A percentile compares a stretch with the other conserved stretches of the same genome.
These are phyloP conservation scores for Capsicum rhomboideum DNA, from an alignment of 257 asterid genomes.

Conservation along the genomic window DNA sequence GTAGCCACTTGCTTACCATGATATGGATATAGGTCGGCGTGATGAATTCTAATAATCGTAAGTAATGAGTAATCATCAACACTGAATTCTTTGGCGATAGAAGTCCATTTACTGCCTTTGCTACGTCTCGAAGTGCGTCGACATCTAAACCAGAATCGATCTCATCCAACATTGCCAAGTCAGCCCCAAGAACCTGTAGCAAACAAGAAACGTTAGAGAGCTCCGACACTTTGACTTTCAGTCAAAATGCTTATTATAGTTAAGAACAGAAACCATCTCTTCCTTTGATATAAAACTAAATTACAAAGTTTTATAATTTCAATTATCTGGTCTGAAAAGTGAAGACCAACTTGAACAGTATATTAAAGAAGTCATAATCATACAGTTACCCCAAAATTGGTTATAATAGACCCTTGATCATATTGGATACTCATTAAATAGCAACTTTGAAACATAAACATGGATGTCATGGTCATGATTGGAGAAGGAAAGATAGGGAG, in stretches of 20 bases:
- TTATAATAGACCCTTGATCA: not conserved
- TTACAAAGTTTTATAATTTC: not conserved
- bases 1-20: conserved; percentile 55
- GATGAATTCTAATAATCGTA: conserved; percentile 80
- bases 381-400: not conserved
- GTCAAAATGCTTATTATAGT: not conserved
- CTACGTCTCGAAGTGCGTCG: conserved; percentile 92
- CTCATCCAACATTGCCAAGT: conserved; percentile 82
- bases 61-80: conserved; percentile 91
- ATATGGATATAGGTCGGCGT: conserved; percentile 73
- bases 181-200: conserved; percentile 95
- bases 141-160: conserved; percentile 98
- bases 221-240: not conserved
- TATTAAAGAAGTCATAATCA: not conserved
- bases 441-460: not conserved
- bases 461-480: not conserved
- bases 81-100: conserved; percentile 62
- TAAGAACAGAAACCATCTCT: not conserved
- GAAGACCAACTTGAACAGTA: not conserved
- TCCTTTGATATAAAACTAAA: not conserved
- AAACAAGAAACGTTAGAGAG: not conserved
- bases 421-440: not conserved
- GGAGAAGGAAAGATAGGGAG: conserved; percentile 1
- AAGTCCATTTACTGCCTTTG: conserved; percentile 76
- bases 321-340: not conserved